Evolutionary conservation across 257 asterid genomes (phyloP), one percentile per base, ranked within the genome.

Genomic region (Solanum bukasovii): DNA sequence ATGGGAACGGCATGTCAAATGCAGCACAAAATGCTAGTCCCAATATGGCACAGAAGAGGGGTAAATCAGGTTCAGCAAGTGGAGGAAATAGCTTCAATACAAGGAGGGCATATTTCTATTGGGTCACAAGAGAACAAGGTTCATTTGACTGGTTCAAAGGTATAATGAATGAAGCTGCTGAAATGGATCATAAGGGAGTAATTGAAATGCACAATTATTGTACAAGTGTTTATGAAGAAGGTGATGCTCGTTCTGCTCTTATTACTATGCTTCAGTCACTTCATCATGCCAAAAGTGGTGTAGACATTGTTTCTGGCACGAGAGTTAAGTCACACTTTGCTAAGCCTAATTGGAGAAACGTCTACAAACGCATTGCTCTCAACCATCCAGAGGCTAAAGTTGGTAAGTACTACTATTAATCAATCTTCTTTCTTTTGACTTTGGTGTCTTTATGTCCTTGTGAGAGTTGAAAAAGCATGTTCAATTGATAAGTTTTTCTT

Each of bases 201-300:
- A 96, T 96, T 16, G 98, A 96, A 86, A 95, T 96, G 98, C 98
- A 96, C 87, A 96, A 96, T 83, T 96, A 96, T 75, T 96, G 98
- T 89, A 95, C 98, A 0, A 95, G 99, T 91, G 98, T 96, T 23
- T 94, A 95, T 56, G 98, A 95, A 77, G 98, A 96, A 88, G 98
- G 98, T 31, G 99, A 96, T 90, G 98, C 98, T 10, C 92, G 99
- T 7, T 96, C 97, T 14, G 99, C 98, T 52, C 94, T 95, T 2
- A 96, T 96, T 37, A 91, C 98, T 2, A 96, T 96, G 99, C 94
- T 95, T 92, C 99, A 96, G 67, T 92, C 98, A 0, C 94, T 95
- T 18, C 92, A 93, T 87, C 98, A 94, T 88, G 99, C 98, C 49
- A 95, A 95, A 56, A 93, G 89, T 87, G 99, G 98, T 23, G 96